phyloP scores from a whole-genome alignment of 805 yeast species.

The Wickerhamomyces kurtzmanii region DNA sequence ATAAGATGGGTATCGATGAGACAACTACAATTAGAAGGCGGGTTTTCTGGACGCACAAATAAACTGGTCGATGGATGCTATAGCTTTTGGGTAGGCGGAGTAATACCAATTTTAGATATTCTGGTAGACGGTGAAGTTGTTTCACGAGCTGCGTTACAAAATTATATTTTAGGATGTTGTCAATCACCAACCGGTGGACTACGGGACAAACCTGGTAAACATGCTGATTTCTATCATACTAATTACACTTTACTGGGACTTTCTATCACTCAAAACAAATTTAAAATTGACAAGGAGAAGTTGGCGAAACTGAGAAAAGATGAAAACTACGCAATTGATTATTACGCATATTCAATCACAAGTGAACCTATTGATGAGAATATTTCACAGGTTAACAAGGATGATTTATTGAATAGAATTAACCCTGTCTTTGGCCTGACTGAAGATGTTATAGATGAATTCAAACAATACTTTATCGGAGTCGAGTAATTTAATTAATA shows the following conservation, averaged over 20 bases:
- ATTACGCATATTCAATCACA: conserved; percentile 5
- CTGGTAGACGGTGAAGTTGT: conserved; percentile 22
- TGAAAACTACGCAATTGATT: conserved; percentile 1
- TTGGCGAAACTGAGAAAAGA: no score
- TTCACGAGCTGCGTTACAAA: conserved; percentile 47
- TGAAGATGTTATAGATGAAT: conserved; percentile 24
- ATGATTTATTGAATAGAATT: conserved; percentile 19
- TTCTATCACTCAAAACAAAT: conserved; percentile 17
- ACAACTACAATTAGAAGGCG: conserved; percentile 73
- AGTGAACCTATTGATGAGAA: conserved; percentile 2
- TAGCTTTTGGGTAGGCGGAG: conserved; percentile 90
- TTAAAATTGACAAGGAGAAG: conserved; percentile 1
- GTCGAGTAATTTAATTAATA: not conserved
- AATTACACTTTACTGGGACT: conserved; percentile 78
- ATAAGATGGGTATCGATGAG: conserved; percentile 61
- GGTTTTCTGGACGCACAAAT: conserved; percentile 83
- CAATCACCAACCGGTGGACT: conserved; percentile 68
- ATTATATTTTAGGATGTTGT: conserved; percentile 68
- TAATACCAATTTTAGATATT: conserved; percentile 51
- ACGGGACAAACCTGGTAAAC: conserved; percentile 77
- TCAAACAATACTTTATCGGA: conserved; percentile 8
- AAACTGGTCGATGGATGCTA: conserved; percentile 96
- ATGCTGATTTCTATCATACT: conserved; percentile 84
- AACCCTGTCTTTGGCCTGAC: conserved; percentile 60
- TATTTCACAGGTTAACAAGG: conserved; percentile 10